Conservation (phyloP, 345 rosid species). For the Brassica carinata region DNA sequence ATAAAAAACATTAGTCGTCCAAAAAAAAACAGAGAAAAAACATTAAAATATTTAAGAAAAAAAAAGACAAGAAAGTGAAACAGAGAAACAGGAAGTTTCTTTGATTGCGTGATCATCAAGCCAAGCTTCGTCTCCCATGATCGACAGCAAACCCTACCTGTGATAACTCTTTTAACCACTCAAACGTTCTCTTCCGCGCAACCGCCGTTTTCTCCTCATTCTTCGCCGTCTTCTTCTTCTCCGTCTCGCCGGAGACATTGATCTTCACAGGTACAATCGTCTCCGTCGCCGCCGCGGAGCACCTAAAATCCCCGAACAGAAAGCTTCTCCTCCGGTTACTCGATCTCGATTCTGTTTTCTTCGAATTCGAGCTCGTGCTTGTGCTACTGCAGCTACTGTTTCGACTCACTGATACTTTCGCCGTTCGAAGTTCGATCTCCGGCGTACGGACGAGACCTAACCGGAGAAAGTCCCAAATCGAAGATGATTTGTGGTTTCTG, state of each 20-base stretch:
- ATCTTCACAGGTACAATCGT: constrained; percentile 35
- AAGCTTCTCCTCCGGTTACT: constrained; percentile 46
- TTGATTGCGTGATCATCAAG: neutral
- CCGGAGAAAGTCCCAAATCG: constrained; percentile 75
- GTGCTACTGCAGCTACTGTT: constrained; percentile 59
- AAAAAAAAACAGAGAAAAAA: neutral
- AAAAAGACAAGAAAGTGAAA: constrained; percentile 4
- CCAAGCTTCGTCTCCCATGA: constrained; percentile 43
- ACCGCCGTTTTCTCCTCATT: constrained; percentile 54
- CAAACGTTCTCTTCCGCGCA: constrained; percentile 76
- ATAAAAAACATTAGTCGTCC: too few species aligned
- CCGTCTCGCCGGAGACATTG: constrained; percentile 20
- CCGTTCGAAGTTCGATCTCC: constrained; percentile 59
- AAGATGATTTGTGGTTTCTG: constrained; percentile 46
- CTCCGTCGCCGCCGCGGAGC: constrained; percentile 54
- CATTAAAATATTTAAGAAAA: neutral
- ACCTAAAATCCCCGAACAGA: constrained; percentile 56
- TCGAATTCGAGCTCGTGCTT: constrained; percentile 45
- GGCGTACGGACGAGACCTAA: constrained; percentile 77
- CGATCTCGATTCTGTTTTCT: constrained; percentile 35
- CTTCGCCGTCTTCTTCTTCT: constrained; percentile 51
- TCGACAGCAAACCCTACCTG: constrained; percentile 50
- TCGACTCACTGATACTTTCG: constrained; percentile 51
- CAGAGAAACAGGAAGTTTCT: constrained; percentile 22
- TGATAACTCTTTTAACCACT: constrained; percentile 87